Conservation (phyloP, 495 filamentous ascomycete species). For the Neurospora sp. region DNA sequence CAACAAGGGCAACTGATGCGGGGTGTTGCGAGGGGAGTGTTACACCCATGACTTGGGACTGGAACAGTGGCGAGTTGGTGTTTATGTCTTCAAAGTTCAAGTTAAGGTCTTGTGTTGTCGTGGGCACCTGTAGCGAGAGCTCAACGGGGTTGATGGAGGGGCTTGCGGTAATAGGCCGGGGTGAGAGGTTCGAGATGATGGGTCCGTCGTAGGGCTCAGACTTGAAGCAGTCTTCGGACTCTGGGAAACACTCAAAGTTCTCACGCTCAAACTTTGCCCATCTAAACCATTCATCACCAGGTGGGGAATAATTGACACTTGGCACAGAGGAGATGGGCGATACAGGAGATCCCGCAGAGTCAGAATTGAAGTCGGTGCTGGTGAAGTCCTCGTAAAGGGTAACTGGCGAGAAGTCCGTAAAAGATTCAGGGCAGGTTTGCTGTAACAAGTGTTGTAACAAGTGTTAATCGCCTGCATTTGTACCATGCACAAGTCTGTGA, state of each 20-base stretch:
- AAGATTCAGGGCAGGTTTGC: constrained; percentile 6
- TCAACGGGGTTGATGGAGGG: constrained; percentile 24
- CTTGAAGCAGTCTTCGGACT: constrained; percentile 12
- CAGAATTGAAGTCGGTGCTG: constrained; percentile 18
- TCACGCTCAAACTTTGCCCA: constrained; percentile 7
- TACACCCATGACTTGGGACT: constrained; percentile 6
- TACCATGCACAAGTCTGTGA: not conserved
- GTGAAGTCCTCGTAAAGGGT: constrained; percentile 12
- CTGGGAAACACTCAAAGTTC: constrained; percentile 5
- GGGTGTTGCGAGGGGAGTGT: not conserved
- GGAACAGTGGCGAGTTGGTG: constrained; percentile 4
- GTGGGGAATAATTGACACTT: constrained; percentile 10
- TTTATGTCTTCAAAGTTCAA: not conserved
- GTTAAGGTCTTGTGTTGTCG: not conserved
- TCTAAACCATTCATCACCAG: constrained; percentile 7
- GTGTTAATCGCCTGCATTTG: constrained; percentile 1
- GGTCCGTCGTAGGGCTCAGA: constrained; percentile 9
- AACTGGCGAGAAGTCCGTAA: constrained; percentile 15
- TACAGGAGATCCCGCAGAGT: constrained; percentile 17
- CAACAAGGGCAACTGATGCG: not conserved
- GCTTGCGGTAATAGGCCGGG: constrained; percentile 7
- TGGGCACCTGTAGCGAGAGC: constrained; percentile 7
- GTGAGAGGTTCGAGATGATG: constrained; percentile 1
- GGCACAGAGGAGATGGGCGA: constrained; percentile 19
- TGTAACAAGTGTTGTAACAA: not conserved